Conservation (phyloP, 208 protist species). For the Tritrichomonas musculus region DNA sequence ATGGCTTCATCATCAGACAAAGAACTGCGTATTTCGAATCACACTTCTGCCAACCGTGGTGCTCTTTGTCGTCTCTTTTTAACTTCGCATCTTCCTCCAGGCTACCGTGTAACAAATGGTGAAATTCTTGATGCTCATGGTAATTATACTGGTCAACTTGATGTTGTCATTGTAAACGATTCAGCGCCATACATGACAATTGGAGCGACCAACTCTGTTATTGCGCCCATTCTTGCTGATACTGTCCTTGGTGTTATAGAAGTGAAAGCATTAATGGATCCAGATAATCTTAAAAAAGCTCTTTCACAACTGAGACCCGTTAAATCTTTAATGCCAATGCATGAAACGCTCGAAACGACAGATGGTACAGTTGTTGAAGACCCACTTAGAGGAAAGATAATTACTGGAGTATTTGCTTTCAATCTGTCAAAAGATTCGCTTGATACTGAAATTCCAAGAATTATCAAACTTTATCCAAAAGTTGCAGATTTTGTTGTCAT, state of each 20-base stretch:
- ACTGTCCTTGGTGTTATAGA: background rate
- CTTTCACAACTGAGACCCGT: background rate
- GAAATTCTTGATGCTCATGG: background rate
- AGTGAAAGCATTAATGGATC: background rate
- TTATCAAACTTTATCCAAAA: background rate
- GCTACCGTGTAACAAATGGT: background rate
- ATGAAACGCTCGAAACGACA: background rate
- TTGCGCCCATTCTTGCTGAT: background rate
- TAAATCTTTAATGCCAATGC: background rate
- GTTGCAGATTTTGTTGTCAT: constrained; percentile 18
- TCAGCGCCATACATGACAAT: background rate
- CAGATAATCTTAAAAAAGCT: background rate
- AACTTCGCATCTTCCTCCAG: background rate
- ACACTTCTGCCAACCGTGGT: background rate
- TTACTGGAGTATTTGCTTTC: constrained; percentile 21
- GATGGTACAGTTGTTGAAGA: background rate
- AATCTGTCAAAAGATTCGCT: background rate
- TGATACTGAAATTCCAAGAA: background rate
- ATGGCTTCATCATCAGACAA: background rate
- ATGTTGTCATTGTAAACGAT: background rate
- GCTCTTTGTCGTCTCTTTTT: background rate
- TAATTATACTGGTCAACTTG: background rate
- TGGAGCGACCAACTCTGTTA: background rate
- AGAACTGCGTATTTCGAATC: background rate
- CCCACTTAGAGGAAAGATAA: background rate